Evolutionary conservation across 192 early-diverging fungal species (phyloP), one percentile per base, ranked within the genome.

Genomic region (Rhizophagus sp.): DNA sequence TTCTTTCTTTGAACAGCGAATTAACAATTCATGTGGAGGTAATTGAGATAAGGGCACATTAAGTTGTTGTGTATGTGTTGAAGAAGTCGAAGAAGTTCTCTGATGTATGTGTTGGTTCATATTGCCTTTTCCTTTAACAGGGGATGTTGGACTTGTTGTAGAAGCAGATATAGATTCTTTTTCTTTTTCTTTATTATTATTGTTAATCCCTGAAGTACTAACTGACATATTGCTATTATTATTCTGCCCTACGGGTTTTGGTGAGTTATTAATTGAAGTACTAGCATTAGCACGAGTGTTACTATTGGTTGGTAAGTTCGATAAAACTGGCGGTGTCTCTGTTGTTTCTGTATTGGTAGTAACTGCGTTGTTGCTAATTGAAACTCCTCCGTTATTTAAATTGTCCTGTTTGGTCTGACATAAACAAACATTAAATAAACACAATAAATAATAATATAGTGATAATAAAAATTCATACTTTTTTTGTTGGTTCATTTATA

Each of bases 1-100:
- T 44, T 78, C 76, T 68, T 78, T 78, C 11, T 78, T 78, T 25
- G 76, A 57, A 25, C 49, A 78, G 11, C 64, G 62, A 50, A 78
- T 30, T 36, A 78, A 36, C 33, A 78, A 44, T 47, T 78, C 76
- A 19, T 50, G 74, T 39, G 47, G 19, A 19, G 76, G 25, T 25
- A 47, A 12, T 9, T 62, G 65, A 3, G 62, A 24, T 49, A 49
- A 19, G 25, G 39, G 17, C 22, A 19, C n/a, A n/a, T 22, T 22
- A 13, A 22, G 19, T 57, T 75, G 49, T 36, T 75, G 74, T 8
- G 44, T 24, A 3, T 71, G 36, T n/a, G 27, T n/a, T 71, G n/a
- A 41, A n/a, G 69, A 33, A n/a, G 13, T n/a, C n/a, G 69, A 71
- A 41, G 36, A 44, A 30, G 69, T 36, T 8, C 33, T 39, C 15